These are phyloP conservation scores for Brasenia schreberi DNA, from an alignment of 164 flowering plant genomes.

Conservation along the genomic window DNA sequence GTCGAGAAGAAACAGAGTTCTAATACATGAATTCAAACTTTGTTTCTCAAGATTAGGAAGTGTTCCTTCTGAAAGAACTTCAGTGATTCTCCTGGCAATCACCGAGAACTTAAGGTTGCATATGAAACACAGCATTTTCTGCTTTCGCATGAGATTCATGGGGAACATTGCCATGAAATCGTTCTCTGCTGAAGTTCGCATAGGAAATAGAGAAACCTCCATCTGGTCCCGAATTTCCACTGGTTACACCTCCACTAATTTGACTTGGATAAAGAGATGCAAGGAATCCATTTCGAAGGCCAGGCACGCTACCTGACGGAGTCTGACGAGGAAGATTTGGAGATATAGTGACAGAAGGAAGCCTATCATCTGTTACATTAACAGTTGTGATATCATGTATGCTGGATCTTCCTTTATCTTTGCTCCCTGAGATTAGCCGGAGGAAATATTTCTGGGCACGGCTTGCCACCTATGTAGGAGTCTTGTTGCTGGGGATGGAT, in stretches of 20 bases:
- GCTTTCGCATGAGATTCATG: conserved; percentile 29
- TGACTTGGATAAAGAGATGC: conserved; percentile 16
- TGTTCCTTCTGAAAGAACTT: neutral
- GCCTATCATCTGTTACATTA: conserved; percentile 28
- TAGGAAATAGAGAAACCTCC: conserved; percentile 16
- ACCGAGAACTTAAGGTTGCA: neutral
- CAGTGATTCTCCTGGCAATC: neutral
- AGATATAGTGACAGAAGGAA: conserved; percentile 22
- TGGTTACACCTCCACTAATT: conserved; percentile 12
- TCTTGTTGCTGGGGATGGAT: conserved; percentile 13
- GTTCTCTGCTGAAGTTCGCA: conserved; percentile 20
- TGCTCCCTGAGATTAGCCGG: conserved; percentile 53
- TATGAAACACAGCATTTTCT: conserved; percentile 1
- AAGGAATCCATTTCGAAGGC: neutral
- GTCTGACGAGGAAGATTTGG: conserved; percentile 16
- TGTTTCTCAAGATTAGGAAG: too few species aligned
- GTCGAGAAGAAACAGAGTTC: neutral
- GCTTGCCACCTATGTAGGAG: conserved; percentile 77
- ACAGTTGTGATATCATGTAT: conserved; percentile 74
- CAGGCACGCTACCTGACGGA: conserved; percentile 7
- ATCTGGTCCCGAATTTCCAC: conserved; percentile 10
- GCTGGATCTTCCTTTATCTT: conserved; percentile 68
- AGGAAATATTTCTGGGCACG: conserved; percentile 79
- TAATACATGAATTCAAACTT: too few species aligned
- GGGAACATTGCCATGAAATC: conserved; percentile 17